Evolutionary conservation across 2,329 filamentous ascomycete genomes (phyloP).

Genomic region (Didymella exigua): DNA sequence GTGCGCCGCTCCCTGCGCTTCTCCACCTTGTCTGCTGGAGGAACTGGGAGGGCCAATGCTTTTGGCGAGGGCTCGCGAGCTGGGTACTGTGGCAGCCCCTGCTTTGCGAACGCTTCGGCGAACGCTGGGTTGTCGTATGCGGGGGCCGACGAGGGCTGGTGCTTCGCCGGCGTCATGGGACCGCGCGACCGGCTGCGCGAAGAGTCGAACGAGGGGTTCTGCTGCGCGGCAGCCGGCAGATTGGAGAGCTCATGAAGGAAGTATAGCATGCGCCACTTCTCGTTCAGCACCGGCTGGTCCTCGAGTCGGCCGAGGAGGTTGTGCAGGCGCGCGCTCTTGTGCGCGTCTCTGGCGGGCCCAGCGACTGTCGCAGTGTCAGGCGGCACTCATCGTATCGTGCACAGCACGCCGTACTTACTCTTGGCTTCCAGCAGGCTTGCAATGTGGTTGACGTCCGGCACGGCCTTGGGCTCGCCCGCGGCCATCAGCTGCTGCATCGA

Average conservation of each 20-base stretch:
- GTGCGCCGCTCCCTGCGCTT: conserved; percentile 37
- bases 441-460: conserved; percentile 84
- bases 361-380: conserved; percentile 59
- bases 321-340: conserved; percentile 78
- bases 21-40: conserved; percentile 31
- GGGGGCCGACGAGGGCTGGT: conserved; percentile 34
- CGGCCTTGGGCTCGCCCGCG: conserved; percentile 59
- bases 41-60: conserved; percentile 24
- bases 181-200: conserved; percentile 26
- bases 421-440: conserved; percentile 90
- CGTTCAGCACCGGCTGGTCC: conserved; percentile 86
- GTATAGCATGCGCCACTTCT: conserved; percentile 97
- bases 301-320: conserved; percentile 89
- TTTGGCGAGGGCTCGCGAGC: conserved; percentile 41
- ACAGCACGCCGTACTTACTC: conserved; percentile 43
- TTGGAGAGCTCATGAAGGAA: conserved; percentile 85
- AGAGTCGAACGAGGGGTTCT: conserved; percentile 14
- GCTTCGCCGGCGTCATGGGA: conserved; percentile 38
- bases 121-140: conserved; percentile 32
- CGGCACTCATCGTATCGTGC: not conserved
- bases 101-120: conserved; percentile 56
- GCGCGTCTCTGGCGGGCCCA: conserved; percentile 71
- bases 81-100: conserved; percentile 51
- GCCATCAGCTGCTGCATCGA: conserved; percentile 55
- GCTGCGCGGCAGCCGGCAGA: conserved; percentile 39